Percentiles rank a stretch among this genome's conserved stretches.
Conservation (phyloP, 164 flowering plant genomes). For the Brasenia schreberi region DNA sequence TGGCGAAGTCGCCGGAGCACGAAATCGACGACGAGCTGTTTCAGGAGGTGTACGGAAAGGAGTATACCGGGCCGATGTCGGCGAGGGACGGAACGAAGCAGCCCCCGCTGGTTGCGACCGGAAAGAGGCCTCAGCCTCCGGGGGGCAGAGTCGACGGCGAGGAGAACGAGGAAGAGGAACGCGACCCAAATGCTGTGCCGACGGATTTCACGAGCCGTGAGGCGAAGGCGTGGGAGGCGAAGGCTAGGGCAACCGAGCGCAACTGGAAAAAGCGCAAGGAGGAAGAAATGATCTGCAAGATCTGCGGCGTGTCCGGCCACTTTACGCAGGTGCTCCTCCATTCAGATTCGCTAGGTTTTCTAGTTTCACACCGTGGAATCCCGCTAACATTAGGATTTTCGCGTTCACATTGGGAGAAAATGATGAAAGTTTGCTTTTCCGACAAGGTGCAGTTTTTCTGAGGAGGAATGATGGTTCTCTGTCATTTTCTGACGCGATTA, state of each 20-base stretch:
- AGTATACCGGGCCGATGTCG: constrained; percentile 82
- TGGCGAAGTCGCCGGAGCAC: constrained; percentile 51
- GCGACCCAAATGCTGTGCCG: constrained; percentile 96
- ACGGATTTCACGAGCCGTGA: constrained; percentile 99
- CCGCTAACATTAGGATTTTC: too few relatives aligned
- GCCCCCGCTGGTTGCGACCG: constrained; percentile 24
- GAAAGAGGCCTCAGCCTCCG: constrained; percentile 39
- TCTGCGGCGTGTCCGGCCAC: constrained; percentile 95
- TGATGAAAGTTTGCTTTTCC: too few relatives aligned
- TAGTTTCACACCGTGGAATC: too few relatives aligned
- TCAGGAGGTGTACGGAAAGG: constrained; percentile 74
- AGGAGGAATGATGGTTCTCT: too few relatives aligned
- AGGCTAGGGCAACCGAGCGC: constrained; percentile 99
- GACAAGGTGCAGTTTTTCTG: too few relatives aligned
- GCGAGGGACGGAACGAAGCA: constrained; percentile 18
- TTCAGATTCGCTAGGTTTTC: too few relatives aligned
- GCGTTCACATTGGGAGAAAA: too few relatives aligned
- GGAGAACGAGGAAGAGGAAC: constrained; percentile 59
- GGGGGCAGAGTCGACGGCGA: constrained; percentile 29
- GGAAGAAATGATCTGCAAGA: constrained; percentile 98
- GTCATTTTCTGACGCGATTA: too few relatives aligned
- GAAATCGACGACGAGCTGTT: constrained; percentile 85
- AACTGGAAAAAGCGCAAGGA: constrained; percentile 99
- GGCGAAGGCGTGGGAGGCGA: constrained; percentile 99
- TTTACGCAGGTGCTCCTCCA: constrained; percentile 72